These are phyloP conservation scores for Solanum rostratum DNA, from an alignment of 257 asterid genomes.

Conservation along the genomic window DNA sequence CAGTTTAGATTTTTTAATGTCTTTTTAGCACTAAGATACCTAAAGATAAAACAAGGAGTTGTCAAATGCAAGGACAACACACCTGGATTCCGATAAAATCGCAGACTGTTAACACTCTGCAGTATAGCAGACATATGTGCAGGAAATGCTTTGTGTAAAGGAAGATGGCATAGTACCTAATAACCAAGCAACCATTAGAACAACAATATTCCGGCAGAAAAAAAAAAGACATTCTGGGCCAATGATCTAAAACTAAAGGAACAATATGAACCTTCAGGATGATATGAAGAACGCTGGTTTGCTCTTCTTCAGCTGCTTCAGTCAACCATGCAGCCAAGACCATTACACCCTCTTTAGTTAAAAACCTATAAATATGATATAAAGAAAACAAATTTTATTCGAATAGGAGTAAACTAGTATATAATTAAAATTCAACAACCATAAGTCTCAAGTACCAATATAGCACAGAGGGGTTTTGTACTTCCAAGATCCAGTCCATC, in stretches of 20 bases:
- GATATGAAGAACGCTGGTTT: slow-evolving; percentile 59
- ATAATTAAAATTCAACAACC: background rate
- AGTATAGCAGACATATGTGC: slow-evolving; percentile 91
- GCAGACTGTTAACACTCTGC: slow-evolving; percentile 83
- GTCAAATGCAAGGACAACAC: slow-evolving; percentile 28
- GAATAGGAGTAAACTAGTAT: background rate
- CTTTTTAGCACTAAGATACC: background rate
- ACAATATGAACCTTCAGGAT: slow-evolving; percentile 52
- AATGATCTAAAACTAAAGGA: background rate
- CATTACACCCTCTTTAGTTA: slow-evolving; percentile 77
- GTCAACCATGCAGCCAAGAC: slow-evolving; percentile 92
- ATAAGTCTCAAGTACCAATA: slow-evolving; percentile 41
- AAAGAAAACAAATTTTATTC: slow-evolving; percentile 1
- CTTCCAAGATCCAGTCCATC: slow-evolving; percentile 74
- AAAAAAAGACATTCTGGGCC: background rate
- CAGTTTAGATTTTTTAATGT: background rate
- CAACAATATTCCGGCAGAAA: background rate
- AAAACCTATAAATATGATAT: slow-evolving; percentile 47
- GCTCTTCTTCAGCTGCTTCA: slow-evolving; percentile 90
- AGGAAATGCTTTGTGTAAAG: slow-evolving; percentile 73
- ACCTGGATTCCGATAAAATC: slow-evolving; percentile 89
- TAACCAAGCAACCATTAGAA: slow-evolving; percentile 10
- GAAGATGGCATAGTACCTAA: slow-evolving; percentile 86
- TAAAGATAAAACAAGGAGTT: background rate
- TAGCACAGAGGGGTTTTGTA: slow-evolving; percentile 56